Percentiles rank a stretch among this genome's conserved stretches.
Conservation (phyloP, 495 filamentous ascomycete genomes). For the Annulohypoxylon stygium region DNA sequence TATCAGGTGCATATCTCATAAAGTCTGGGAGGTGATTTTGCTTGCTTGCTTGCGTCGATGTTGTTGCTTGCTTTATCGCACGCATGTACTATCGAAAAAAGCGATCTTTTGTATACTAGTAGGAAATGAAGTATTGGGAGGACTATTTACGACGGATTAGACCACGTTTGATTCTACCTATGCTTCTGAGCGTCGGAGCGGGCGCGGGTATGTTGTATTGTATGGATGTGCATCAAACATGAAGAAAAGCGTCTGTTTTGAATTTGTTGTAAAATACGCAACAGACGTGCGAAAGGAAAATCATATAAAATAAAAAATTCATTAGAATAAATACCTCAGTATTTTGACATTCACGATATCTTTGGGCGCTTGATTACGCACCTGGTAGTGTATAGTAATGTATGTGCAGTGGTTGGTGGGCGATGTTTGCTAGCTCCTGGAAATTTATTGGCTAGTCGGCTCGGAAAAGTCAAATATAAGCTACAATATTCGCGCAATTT, state of each 20-base stretch:
- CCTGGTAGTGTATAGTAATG: neutral
- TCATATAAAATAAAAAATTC: conserved; percentile 5
- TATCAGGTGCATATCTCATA: conserved; percentile 21
- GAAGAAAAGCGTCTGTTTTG: neutral
- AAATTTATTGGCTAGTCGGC: conserved; percentile 2
- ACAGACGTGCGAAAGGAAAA: neutral
- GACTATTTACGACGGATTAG: conserved; percentile 2
- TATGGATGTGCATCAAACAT: conserved; percentile 12
- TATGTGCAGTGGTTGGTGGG: neutral
- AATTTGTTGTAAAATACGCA: conserved; percentile 13
- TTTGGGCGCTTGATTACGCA: neutral
- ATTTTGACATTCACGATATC: neutral
- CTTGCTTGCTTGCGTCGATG: conserved; percentile 1
- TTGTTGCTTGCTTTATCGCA: conserved; percentile 12
- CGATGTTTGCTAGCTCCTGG: neutral
- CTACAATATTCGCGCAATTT: neutral
- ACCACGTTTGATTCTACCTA: neutral
- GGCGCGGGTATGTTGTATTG: conserved; percentile 1
- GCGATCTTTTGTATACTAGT: conserved; percentile 31
- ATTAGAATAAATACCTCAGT: neutral
- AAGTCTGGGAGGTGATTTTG: conserved; percentile 15
- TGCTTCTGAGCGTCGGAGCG: conserved; percentile 1
- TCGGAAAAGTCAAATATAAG: conserved; percentile 8
- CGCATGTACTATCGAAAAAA: conserved; percentile 19
- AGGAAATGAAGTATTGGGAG: conserved; percentile 19